Conservation (phyloP, 306 rosid genomes). For the Echinosophora koreensis region DNA sequence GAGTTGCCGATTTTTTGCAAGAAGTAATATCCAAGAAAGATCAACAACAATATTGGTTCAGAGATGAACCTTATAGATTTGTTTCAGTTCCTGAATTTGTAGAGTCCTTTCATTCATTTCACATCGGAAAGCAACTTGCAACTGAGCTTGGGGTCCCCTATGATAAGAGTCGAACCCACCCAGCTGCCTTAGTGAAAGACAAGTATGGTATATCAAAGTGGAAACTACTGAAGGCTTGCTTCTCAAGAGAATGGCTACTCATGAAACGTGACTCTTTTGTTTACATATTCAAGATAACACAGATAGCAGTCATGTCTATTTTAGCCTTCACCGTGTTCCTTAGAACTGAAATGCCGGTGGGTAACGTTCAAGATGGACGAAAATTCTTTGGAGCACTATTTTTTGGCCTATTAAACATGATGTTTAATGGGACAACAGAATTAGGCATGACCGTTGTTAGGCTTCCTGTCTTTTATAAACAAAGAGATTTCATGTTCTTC, state of each 20-base stretch:
- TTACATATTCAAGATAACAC: constrained; percentile 66
- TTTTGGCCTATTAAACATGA: constrained; percentile 64
- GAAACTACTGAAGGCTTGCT: constrained; percentile 81
- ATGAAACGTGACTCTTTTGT: constrained; percentile 70
- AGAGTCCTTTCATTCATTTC: constrained; percentile 52
- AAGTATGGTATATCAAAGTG: constrained; percentile 73
- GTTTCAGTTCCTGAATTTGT: constrained; percentile 65
- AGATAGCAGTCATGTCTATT: constrained; percentile 63
- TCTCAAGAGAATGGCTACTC: constrained; percentile 79
- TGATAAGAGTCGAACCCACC: constrained; percentile 61
- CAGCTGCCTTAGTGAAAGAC: constrained; percentile 70
- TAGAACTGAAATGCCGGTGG: constrained; percentile 73
- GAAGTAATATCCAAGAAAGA: constrained; percentile 83
- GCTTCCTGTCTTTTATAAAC: constrained; percentile 78
- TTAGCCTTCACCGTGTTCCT: constrained; percentile 70
- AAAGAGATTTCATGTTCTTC: constrained; percentile 78
- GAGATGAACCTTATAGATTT: constrained; percentile 54
- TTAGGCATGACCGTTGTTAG: constrained; percentile 62
- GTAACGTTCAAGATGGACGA: constrained; percentile 57
- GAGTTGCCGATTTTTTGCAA: constrained; percentile 79
- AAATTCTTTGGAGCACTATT: constrained; percentile 80
- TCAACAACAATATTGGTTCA: constrained; percentile 77
- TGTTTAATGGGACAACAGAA: constrained; percentile 89
- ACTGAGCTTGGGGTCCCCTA: constrained; percentile 65
- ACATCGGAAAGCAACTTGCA: constrained; percentile 60